These are phyloP conservation scores for Deinandra increscens DNA, from an alignment of 129 eudicot genomes.

Conservation along the genomic window DNA sequence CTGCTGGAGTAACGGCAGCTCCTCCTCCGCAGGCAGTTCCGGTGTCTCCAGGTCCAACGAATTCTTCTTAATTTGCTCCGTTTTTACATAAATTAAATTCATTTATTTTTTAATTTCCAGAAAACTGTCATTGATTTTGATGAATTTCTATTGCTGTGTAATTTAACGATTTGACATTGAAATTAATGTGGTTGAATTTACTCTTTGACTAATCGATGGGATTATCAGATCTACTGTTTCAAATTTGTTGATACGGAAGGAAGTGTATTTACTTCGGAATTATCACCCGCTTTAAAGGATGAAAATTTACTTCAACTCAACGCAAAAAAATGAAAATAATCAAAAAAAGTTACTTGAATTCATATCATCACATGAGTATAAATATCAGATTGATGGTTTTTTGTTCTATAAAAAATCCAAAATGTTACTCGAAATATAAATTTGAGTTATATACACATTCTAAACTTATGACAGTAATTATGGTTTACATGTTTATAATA, in stretches of 20 bases:
- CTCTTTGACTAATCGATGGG: conserved; percentile 14
- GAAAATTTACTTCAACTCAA: conserved; percentile 20
- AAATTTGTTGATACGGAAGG: conserved; percentile 8
- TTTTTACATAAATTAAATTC: conserved; percentile 26
- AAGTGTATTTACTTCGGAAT: conserved; percentile 21
- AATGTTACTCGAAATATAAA: no score
- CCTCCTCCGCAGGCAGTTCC: conserved; percentile 56
- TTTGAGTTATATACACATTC: no score
- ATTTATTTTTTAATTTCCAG: conserved; percentile 19
- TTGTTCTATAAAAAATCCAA: no score
- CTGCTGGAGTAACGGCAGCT: conserved; percentile 29
- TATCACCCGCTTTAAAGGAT: conserved; percentile 23
- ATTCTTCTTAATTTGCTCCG: conserved; percentile 29
- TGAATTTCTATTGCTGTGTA: not conserved
- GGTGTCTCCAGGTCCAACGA: conserved; percentile 73
- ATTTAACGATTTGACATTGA: conserved; percentile 22
- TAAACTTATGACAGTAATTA: no score
- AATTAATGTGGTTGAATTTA: conserved; percentile 23
- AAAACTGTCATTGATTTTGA: not conserved
- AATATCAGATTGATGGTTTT: no score
- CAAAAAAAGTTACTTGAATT: no score
- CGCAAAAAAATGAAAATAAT: no score
- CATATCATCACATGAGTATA: no score
- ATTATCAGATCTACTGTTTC: conserved; percentile 19
- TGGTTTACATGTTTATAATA: no score